Conservation (phyloP, 306 rosid genomes). For the Lotus japonicus region DNA sequence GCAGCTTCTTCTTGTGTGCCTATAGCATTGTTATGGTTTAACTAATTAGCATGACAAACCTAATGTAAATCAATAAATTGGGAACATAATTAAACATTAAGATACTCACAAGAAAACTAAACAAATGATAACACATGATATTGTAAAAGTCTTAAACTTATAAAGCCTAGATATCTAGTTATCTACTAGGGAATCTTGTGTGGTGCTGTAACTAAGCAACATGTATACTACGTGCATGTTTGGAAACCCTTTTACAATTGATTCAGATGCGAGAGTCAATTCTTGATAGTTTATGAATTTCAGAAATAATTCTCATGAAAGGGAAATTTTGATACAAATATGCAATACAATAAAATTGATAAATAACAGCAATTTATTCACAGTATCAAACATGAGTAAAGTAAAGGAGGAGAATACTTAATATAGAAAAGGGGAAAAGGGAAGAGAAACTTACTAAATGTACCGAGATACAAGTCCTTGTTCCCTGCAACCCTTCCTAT, state of each 20-base stretch:
- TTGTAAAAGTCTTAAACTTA: not conserved
- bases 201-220: too few relatives aligned
- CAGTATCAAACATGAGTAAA: not conserved
- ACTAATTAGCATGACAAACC: too few relatives aligned
- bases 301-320: too few relatives aligned
- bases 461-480: constrained; percentile 96
- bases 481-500: constrained; percentile 98
- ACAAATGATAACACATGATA: not conserved
- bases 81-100: not conserved
- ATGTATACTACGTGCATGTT: too few relatives aligned
- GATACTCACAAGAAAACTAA: not conserved
- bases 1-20: constrained; percentile 99
- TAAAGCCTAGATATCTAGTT: too few relatives aligned
- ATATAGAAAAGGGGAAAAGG: not conserved
- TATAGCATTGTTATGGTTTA: not conserved
- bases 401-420: not conserved
- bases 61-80: not conserved
- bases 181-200: too few relatives aligned
- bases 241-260: too few relatives aligned
- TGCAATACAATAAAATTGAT: too few relatives aligned
- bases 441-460: constrained; percentile 67
- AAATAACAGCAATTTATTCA: too few relatives aligned
- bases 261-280: too few relatives aligned
- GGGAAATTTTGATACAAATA: too few relatives aligned
- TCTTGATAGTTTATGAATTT: too few relatives aligned